Evolutionary conservation across 148 eudicot species (phyloP).

Genomic region (Bassia scoparia): DNA sequence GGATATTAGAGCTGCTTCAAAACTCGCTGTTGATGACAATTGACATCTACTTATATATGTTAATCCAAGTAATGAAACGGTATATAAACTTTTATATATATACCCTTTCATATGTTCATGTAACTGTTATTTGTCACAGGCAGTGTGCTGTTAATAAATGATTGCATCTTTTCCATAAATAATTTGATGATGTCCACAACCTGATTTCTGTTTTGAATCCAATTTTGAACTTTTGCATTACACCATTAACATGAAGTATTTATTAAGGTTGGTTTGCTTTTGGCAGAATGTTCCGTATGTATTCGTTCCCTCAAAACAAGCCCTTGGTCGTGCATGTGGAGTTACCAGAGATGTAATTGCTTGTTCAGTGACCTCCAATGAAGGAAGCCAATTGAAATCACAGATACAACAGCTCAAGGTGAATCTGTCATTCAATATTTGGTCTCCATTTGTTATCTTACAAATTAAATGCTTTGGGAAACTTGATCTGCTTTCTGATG

Average conservation of each 20-base stretch:
- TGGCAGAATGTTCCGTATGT: conserved; percentile 94
- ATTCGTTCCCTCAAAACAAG: conserved; percentile 88
- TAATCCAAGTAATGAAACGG: too few relatives aligned
- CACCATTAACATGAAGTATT: background rate
- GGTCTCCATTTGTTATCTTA: background rate
- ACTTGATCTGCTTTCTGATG: background rate
- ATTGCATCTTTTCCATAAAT: too few relatives aligned
- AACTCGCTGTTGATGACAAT: too few relatives aligned
- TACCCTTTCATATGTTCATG: too few relatives aligned
- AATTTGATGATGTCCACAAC: too few relatives aligned
- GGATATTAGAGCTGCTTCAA: too few relatives aligned
- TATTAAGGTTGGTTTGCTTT: background rate
- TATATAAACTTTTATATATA: too few relatives aligned
- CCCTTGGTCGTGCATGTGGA: conserved; percentile 96
- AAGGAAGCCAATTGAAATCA: conserved; percentile 84
- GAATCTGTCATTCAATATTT: background rate
- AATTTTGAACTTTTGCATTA: too few relatives aligned
- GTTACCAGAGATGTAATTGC: conserved; percentile 93
- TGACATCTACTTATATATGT: too few relatives aligned
- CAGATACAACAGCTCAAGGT: conserved; percentile 94
- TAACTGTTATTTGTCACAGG: too few relatives aligned
- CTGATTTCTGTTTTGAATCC: too few relatives aligned
- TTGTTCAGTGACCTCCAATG: conserved; percentile 90
- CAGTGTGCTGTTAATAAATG: too few relatives aligned
- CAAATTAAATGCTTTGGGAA: background rate